Evolutionary conservation across 2,329 filamentous ascomycete species (phyloP).

Genomic region (Colletotrichum godetiae): DNA sequence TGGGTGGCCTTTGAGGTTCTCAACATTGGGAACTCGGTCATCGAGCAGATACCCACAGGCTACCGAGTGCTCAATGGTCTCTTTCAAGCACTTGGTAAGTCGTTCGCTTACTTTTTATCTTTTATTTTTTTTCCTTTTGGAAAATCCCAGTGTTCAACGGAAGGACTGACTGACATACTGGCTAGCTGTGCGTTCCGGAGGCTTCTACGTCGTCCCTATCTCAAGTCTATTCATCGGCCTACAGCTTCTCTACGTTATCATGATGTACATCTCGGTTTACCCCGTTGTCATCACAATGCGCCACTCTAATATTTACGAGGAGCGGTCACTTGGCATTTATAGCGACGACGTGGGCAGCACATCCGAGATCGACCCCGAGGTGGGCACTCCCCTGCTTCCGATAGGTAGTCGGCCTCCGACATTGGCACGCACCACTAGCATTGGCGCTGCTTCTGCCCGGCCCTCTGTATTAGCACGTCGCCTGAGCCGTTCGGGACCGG

Average conservation of each 20-base stretch:
- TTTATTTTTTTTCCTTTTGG: too few species aligned
- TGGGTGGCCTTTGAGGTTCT: constrained; percentile 75
- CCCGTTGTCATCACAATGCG: constrained; percentile 73
- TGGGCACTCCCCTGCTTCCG: neutral
- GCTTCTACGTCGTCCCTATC: constrained; percentile 74
- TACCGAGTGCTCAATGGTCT: constrained; percentile 72
- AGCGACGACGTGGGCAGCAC: constrained; percentile 44
- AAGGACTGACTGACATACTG: constrained; percentile 23
- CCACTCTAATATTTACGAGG: constrained; percentile 79
- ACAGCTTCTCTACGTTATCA: constrained; percentile 70
- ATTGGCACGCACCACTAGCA: neutral
- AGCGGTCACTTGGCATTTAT: constrained; percentile 73
- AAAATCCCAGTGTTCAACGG: neutral
- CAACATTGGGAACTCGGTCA: constrained; percentile 69
- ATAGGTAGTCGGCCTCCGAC: neutral
- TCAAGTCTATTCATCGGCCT: constrained; percentile 66
- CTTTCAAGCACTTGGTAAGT: constrained; percentile 69
- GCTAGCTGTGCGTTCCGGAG: constrained; percentile 70
- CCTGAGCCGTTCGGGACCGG: constrained; percentile 51
- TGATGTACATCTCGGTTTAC: constrained; percentile 75
- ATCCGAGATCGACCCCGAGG: constrained; percentile 41
- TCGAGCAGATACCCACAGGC: constrained; percentile 62
- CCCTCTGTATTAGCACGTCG: constrained; percentile 43
- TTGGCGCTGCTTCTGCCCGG: neutral
- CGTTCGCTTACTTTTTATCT: neutral